Base-by-base conservation (phyloP, 1,139 yeast genomes). In the Geotrichum fermentans region DNA sequence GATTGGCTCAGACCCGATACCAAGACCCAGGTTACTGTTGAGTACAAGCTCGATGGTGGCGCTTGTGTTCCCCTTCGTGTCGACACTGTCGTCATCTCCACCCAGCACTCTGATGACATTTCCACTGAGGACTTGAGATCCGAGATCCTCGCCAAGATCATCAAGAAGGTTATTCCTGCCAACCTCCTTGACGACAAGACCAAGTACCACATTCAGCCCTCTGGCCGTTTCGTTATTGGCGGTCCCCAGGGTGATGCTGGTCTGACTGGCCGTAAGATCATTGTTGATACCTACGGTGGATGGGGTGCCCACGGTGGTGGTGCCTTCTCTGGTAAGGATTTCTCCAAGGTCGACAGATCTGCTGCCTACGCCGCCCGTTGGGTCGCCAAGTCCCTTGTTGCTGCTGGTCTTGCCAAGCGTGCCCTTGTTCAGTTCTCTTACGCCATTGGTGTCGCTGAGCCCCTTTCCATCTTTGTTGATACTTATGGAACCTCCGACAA, bases 241-340 rank as follows among this genome's bases (percentile, higher is more conserved):
- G 99, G 99, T 72, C 98, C 98, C 62, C 98, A 92, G 77, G 99
- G 99, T 80, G 99, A 92, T 70, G 98, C 99, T 60, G 99, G 99
- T 78, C 78, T 92, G 67, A 92, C 99, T 62, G 99, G 99, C 73
- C 89, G 99, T 78, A 92, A 92, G 80, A 92, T 92, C 72, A 92
- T 92, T 68, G 99, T 92, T 69, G 99, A 92, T 75, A 95, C 98
- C 58, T 92, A 92, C 77, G 99, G 99, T 78, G 98, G 99, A 66
- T 94, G 98, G 94, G 97, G 98, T 75, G 97, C 98, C 66, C 98
- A 92, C 79, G 99, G 99, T 76, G 99, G 99, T 80, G 99, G 99
- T 81, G 98, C 98, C 60, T 92, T 94, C 89, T 86, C 96, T 57
- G 99, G 99, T 75, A 92, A 92, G 80, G 99, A 92, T 75, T 92